phyloP scores from a whole-genome alignment of 352 stramenopile genomes.

The Phytophthora multivora region DNA sequence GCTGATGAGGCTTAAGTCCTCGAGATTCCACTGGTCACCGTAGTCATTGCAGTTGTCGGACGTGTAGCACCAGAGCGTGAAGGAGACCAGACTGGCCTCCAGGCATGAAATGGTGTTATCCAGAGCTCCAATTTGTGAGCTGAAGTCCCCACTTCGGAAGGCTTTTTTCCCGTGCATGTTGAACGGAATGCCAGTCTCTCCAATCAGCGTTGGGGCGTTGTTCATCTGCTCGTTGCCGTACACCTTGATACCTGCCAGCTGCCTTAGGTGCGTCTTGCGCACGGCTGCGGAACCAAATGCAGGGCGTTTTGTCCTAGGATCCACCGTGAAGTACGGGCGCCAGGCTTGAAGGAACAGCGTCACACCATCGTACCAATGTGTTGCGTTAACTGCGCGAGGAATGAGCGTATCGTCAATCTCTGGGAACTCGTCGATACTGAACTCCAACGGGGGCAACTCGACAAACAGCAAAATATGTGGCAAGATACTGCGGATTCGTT shows the following conservation, averaged over 20 bases:
- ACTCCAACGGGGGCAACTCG: conserved; percentile 81
- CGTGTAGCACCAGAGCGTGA: conserved; percentile 92
- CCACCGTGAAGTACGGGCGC: conserved; percentile 76
- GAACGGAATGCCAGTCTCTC: conserved; percentile 74
- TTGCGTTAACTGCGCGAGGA: conserved; percentile 81
- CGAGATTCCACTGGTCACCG: conserved; percentile 87
- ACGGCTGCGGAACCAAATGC: conserved; percentile 72
- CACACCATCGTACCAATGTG: conserved; percentile 92
- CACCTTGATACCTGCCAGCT: conserved; percentile 63
- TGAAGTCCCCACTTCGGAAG: conserved; percentile 54
- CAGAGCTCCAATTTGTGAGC: conserved; percentile 50
- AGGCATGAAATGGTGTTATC: conserved; percentile 73
- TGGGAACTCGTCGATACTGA: conserved; percentile 69
- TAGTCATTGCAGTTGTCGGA: conserved; percentile 77
- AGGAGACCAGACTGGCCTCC: conserved; percentile 72
- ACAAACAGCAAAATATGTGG: conserved; percentile 77
- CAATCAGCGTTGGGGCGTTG: conserved; percentile 64
- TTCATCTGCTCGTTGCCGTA: conserved; percentile 57
- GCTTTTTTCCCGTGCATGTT: conserved; percentile 57
- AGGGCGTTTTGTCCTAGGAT: conserved; percentile 63
- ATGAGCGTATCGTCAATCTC: conserved; percentile 58
- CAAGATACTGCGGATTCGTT: conserved; percentile 62
- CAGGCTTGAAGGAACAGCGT: conserved; percentile 84
- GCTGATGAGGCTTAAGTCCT: conserved; percentile 87
- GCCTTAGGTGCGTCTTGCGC: conserved; percentile 55